phyloP scores from a whole-genome alignment of 345 rosid species.

The Citrus unshiu region DNA sequence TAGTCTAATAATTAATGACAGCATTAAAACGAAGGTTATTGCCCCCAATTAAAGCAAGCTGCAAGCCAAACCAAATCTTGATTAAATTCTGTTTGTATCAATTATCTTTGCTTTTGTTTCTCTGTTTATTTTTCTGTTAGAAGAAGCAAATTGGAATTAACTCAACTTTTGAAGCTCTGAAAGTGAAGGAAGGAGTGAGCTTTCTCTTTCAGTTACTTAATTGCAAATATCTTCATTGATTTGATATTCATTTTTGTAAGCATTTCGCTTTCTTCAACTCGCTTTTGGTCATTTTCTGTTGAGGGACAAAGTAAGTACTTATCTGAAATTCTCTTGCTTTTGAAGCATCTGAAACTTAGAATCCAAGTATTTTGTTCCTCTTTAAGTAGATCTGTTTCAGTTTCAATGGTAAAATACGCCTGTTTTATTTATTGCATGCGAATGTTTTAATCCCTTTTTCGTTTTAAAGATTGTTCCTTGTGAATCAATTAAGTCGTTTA shows the following conservation, averaged over 20 bases:
- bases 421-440: constrained; percentile 26
- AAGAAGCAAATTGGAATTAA: not conserved
- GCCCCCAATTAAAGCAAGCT: constrained; percentile 9
- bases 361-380: constrained; percentile 30
- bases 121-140: not conserved
- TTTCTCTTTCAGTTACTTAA: constrained; percentile 3
- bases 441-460: constrained; percentile 16
- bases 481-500: not conserved
- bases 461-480: not conserved
- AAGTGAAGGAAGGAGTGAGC: not conserved
- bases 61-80: not conserved
- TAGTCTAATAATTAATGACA: not conserved
- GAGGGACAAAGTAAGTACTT: not conserved
- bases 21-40: constrained; percentile 2
- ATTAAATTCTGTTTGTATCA: not conserved
- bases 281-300: constrained; percentile 14
- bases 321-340: constrained; percentile 33
- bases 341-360: constrained; percentile 34
- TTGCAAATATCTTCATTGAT: constrained; percentile 2
- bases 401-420: constrained; percentile 22
- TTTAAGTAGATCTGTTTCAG: constrained; percentile 33
- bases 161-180: constrained; percentile 1
- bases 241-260: constrained; percentile 8
- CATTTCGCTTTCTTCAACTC: constrained; percentile 9
- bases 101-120: not conserved